Evolutionary conservation across 495 filamentous ascomycete species (phyloP), one percentile per base, ranked within the genome.

Genomic region (Penicillium cinerascens): DNA sequence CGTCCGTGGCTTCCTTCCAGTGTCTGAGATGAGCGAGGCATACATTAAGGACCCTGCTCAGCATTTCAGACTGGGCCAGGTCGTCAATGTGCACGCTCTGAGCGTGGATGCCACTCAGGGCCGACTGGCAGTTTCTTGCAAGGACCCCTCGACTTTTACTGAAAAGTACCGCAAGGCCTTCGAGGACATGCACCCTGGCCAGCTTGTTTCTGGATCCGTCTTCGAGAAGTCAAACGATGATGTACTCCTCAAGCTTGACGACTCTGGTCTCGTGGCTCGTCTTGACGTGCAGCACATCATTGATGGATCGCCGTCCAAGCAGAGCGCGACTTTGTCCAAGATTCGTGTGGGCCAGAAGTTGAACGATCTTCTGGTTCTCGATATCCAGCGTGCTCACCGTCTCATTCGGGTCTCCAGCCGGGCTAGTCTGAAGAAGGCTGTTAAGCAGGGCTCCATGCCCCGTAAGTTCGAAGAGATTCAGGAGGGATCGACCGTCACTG

Each of bases 1-100:
- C 8, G 72, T 97, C 36, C 80, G 82, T 42, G 95, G 84, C 10
- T 97, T 92, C 70, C 79, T 98, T 49, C 92, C 93, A 1, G 83
- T 95, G 2, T 87, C 88, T 3, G 92, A 98, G 64, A 97, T 98
- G 95, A 96, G 92, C 65, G 95, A 97, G 63, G 88, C 91, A 13
- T 97, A 85, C 67, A 96, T 98, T 58, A 81, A 87, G 59, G 87
- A 96, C 61, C 90, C 92, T 6, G 82, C 78, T 39, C 82, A 93
- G 60, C 92, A 98, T 65, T 98, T 98, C 71, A 82, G 86, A 27
- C 71, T 82, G 7, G 93, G 95, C 1, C 93, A 98, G 64, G 91
- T 93, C 16, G 86, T 98, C 54, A 95, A 81, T 68, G 87, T 96
- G 27, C 85, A 88, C 57, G 83, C 93, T 18, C 58, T 93, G 38